phyloP scores from a whole-genome alignment of 805 yeast species.

The Clavispora carvajalis region DNA sequence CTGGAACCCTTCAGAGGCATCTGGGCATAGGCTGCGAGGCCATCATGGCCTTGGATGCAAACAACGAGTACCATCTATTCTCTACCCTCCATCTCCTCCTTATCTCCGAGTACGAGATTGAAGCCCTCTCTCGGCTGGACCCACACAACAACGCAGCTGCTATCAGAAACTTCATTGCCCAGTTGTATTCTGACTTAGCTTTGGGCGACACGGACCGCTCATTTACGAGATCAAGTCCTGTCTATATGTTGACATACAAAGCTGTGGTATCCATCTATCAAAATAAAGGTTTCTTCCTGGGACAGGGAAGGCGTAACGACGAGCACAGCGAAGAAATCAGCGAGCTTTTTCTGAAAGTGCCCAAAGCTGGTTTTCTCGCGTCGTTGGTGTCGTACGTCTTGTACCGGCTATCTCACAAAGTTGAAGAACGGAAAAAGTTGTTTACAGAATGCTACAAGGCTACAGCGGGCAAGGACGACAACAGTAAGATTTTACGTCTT shows the following conservation, averaged over 20 bases:
- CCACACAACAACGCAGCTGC: background rate
- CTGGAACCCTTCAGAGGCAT: constrained; percentile 5
- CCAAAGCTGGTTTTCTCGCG: constrained; percentile 12
- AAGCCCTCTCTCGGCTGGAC: background rate
- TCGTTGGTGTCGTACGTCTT: constrained; percentile 15
- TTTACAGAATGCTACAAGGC: constrained; percentile 12
- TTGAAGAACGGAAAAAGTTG: constrained; percentile 13
- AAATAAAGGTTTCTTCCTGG: background rate
- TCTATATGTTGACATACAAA: background rate
- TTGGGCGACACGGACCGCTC: background rate
- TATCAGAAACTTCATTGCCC: constrained; percentile 4
- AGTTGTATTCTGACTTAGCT: constrained; percentile 5
- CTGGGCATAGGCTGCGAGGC: constrained; percentile 23
- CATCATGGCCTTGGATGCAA: constrained; percentile 12
- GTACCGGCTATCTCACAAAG: constrained; percentile 10
- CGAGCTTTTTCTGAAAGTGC: background rate
- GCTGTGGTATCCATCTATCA: background rate
- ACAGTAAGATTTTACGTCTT: constrained; percentile 17
- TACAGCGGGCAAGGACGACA: constrained; percentile 13
- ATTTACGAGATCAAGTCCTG: background rate
- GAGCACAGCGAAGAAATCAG: background rate
- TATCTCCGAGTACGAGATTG: constrained; percentile 21
- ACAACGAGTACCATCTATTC: constrained; percentile 25
- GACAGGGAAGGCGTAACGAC: background rate
- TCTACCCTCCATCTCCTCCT: constrained; percentile 26